Evolutionary conservation across 345 rosid genomes (phyloP).

Genomic region (Salix koriyanagi): DNA sequence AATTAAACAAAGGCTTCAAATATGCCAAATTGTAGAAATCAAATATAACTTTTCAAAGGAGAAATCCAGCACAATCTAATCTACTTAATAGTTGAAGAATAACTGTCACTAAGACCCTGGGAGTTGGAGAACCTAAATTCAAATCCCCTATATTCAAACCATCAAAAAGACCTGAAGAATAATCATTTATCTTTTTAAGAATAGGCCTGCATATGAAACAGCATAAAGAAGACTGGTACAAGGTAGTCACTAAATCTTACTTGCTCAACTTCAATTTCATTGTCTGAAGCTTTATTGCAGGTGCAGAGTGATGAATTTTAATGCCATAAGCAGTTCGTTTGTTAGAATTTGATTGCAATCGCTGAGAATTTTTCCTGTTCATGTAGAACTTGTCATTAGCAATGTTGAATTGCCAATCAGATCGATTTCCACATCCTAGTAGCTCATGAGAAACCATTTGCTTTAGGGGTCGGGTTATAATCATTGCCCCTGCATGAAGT

Average conservation of each 20-base stretch:
- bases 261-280: constrained; percentile 93
- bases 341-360: constrained; percentile 67
- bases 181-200: not conserved
- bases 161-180: not conserved
- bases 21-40: not conserved
- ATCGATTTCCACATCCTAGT: constrained; percentile 37
- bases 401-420: constrained; percentile 87
- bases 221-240: not conserved
- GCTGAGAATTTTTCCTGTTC: constrained; percentile 85
- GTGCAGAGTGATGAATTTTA: constrained; percentile 87
- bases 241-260: constrained; percentile 44
- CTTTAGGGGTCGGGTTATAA: constrained; percentile 52
- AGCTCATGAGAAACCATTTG: constrained; percentile 47
- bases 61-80: not conserved
- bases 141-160: not conserved
- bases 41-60: not conserved
- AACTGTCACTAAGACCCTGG: not conserved
- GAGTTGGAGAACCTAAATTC: not conserved
- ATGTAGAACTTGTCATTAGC: constrained; percentile 88
- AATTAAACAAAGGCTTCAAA: not conserved
- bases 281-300: constrained; percentile 91
- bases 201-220: not conserved
- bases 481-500: constrained; percentile 93
- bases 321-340: constrained; percentile 66
- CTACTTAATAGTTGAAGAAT: not conserved